These are phyloP conservation scores for Mallotus japonicus DNA, from an alignment of 441 rosid genomes.

Conservation along the genomic window DNA sequence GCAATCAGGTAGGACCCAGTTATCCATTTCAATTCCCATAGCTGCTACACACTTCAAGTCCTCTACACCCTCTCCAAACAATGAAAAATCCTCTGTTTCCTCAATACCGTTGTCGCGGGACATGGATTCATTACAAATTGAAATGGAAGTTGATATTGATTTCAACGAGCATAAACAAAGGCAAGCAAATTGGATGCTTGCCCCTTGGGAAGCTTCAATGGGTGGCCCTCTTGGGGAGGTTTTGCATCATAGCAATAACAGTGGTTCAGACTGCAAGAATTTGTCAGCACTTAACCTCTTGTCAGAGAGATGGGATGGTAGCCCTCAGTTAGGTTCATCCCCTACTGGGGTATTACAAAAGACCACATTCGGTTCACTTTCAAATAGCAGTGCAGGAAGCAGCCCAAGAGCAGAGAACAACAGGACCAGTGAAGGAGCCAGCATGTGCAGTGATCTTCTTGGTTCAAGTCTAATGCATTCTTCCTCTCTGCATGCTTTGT, in stretches of 20 bases:
- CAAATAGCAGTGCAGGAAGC: conserved; percentile 76
- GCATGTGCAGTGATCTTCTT: conserved; percentile 31
- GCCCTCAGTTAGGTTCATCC: conserved; percentile 55
- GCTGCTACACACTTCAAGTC: conserved; percentile 46
- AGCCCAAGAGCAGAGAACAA: conserved; percentile 60
- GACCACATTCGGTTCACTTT: conserved; percentile 54
- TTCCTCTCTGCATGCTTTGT: conserved; percentile 31
- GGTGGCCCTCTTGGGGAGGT: conserved; percentile 90
- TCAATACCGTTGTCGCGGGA: conserved; percentile 54
- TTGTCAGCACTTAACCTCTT: conserved; percentile 24
- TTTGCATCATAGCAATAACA: conserved; percentile 40
- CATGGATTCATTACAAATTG: conserved; percentile 48
- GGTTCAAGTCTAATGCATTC: conserved; percentile 34
- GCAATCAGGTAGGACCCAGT: conserved; percentile 51
- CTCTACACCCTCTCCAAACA: conserved; percentile 49
- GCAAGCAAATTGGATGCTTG: conserved; percentile 60
- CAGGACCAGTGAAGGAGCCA: conserved; percentile 38
- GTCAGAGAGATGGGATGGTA: conserved; percentile 47
- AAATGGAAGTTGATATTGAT: conserved; percentile 38
- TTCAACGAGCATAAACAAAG: conserved; percentile 39
- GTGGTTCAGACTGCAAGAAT: conserved; percentile 25
- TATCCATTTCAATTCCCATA: conserved; percentile 51
- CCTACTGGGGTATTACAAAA: conserved; percentile 76
- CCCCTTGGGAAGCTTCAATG: conserved; percentile 68
- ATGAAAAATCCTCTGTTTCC: conserved; percentile 37